Evolutionary conservation across 441 rosid genomes (phyloP).

Genomic region (Eutrema salsugineum): DNA sequence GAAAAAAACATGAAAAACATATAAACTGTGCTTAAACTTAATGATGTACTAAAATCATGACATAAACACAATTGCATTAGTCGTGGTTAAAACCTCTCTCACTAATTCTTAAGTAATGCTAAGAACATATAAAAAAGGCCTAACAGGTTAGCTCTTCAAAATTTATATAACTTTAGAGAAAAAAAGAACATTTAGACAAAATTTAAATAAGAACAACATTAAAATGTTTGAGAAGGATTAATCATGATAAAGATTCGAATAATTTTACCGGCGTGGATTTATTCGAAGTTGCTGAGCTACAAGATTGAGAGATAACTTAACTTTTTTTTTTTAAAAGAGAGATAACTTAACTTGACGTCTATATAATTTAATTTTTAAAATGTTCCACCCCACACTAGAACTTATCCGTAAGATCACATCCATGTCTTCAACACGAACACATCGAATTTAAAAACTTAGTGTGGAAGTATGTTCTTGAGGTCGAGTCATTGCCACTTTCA

Average conservation of each 20-base stretch:
- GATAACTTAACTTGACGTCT: conserved; percentile 1
- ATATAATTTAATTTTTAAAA: neutral
- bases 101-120: neutral
- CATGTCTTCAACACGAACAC: conserved; percentile 17
- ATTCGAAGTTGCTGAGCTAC: conserved; percentile 25
- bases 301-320: conserved; percentile 3
- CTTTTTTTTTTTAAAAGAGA: too few species aligned
- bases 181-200: neutral
- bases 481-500: conserved; percentile 30
- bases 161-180: neutral
- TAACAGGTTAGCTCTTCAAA: too few species aligned
- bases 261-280: neutral
- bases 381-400: conserved; percentile 7
- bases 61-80: neutral
- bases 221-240: neutral
- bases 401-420: conserved; percentile 17
- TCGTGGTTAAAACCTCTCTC: neutral
- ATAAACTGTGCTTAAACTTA: neutral
- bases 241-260: neutral
- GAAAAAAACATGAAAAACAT: neutral
- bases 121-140: neutral
- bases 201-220: neutral
- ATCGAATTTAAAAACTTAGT: conserved; percentile 27
- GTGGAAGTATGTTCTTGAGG: conserved; percentile 24
- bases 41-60: neutral